A percentile compares a stretch with the other conserved stretches of the same genome.
These are phyloP conservation scores for Nicotiana undulata DNA, from an alignment of 257 asterid genomes.

Conservation along the genomic window DNA sequence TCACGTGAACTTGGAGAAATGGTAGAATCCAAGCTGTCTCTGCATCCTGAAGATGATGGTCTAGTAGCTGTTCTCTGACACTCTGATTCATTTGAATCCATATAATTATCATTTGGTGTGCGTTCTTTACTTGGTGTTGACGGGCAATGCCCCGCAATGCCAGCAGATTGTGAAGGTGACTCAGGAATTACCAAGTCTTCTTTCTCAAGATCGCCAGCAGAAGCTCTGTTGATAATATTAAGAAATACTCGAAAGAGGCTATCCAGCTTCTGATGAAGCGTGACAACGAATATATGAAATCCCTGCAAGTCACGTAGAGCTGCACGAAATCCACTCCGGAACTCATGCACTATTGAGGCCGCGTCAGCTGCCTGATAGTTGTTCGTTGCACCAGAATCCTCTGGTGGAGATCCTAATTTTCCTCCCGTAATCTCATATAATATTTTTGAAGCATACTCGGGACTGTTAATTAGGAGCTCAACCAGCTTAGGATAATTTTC, in stretches of 20 bases:
- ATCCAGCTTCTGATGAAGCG: constrained; percentile 92
- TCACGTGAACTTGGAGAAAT: constrained; percentile 74
- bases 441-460: constrained; percentile 65
- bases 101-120: constrained; percentile 27
- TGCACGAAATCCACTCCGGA: constrained; percentile 85
- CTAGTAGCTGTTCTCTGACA: constrained; percentile 38
- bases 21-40: constrained; percentile 51
- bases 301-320: constrained; percentile 90
- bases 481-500: constrained; percentile 85
- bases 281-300: constrained; percentile 85
- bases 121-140: constrained; percentile 58
- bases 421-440: constrained; percentile 79
- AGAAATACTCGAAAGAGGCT: constrained; percentile 59
- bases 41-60: constrained; percentile 49
- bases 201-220: constrained; percentile 65
- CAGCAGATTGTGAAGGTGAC: constrained; percentile 49
- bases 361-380: constrained; percentile 35
- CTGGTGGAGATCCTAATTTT: constrained; percentile 56
- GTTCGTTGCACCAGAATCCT: constrained; percentile 26
- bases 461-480: constrained; percentile 85
- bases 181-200: constrained; percentile 61
- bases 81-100: constrained; percentile 55
- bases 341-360: constrained; percentile 50
- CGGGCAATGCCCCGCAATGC: constrained; percentile 27
- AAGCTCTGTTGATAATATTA: constrained; percentile 46